phyloP scores from a whole-genome alignment of 768 basidiomycete species.

The Psilocybe tampanensis region DNA sequence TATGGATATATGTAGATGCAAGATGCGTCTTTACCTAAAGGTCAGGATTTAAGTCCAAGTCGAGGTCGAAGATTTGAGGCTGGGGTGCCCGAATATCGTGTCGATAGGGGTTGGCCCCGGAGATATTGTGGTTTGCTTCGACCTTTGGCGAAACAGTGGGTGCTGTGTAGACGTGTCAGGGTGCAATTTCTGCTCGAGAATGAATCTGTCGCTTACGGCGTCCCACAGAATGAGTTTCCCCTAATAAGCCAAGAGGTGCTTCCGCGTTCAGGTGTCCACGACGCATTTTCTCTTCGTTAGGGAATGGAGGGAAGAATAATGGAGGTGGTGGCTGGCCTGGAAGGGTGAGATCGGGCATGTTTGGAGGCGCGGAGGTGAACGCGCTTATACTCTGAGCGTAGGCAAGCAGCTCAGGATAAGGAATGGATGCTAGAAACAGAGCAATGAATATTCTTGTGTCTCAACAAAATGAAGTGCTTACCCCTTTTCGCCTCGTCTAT shows the following conservation, averaged over 20 bases:
- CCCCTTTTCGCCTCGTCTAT: conserved; percentile 76
- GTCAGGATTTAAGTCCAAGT: conserved; percentile 86
- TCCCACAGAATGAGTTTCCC: conserved; percentile 83
- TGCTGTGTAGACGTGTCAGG: conserved; percentile 39
- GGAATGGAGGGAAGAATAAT: conserved; percentile 88
- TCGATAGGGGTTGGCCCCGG: conserved; percentile 69
- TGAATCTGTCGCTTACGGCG: conserved; percentile 49
- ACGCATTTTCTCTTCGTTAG: conserved; percentile 91
- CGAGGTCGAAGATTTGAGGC: conserved; percentile 73
- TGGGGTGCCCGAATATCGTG: conserved; percentile 66
- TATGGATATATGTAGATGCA: neutral
- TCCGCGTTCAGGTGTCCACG: conserved; percentile 79
- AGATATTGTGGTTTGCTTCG: conserved; percentile 46
- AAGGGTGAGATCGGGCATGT: conserved; percentile 74
- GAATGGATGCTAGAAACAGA: conserved; percentile 60
- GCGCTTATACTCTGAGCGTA: conserved; percentile 86
- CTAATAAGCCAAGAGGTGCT: conserved; percentile 74
- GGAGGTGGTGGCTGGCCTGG: conserved; percentile 78
- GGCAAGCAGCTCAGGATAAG: conserved; percentile 79
- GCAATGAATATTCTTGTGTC: neutral
- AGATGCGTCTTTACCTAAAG: conserved; percentile 38
- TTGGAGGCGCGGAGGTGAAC: conserved; percentile 88
- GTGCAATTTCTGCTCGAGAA: conserved; percentile 4
- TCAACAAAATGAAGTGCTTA: conserved; percentile 27
- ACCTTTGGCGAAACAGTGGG: conserved; percentile 63